Evolutionary conservation across 148 eudicot species (phyloP).

Genomic region (Cornus florida): DNA sequence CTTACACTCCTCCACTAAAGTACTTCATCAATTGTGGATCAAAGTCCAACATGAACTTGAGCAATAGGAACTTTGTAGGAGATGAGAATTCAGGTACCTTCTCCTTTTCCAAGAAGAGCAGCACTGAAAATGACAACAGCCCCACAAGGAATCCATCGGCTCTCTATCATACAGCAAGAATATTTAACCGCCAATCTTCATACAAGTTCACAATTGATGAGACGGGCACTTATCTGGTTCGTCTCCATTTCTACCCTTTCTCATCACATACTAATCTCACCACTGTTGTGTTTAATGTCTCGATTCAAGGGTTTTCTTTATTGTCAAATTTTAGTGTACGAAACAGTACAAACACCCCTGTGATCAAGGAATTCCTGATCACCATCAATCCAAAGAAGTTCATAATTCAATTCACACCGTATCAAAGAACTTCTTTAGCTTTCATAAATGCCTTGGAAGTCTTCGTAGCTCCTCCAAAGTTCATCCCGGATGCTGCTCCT

Average conservation of each 20-base stretch:
- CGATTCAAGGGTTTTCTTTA: conserved; percentile 26
- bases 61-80: conserved; percentile 27
- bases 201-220: conserved; percentile 28
- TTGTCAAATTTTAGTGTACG: conserved; percentile 27
- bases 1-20: conserved; percentile 3
- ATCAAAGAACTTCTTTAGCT: conserved; percentile 15
- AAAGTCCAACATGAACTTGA: conserved; percentile 2
- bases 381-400: conserved; percentile 14
- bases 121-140: conserved; percentile 1
- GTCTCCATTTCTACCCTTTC: conserved; percentile 50
- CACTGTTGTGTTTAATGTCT: conserved; percentile 34
- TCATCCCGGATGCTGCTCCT: conserved; percentile 14
- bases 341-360: neutral
- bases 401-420: conserved; percentile 33
- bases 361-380: conserved; percentile 35
- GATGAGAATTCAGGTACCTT: conserved; percentile 16
- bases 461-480: conserved; percentile 15
- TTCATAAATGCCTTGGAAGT: conserved; percentile 57
- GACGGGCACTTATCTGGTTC: conserved; percentile 40
- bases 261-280: conserved; percentile 15
- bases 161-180: conserved; percentile 37
- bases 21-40: conserved; percentile 73
- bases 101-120: conserved; percentile 8
- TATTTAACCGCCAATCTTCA: conserved; percentile 24
- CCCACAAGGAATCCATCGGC: neutral